Evolutionary conservation across 495 filamentous ascomycete species (phyloP), one percentile per base, ranked within the genome.

Genomic region (Emericellopsis terricola): DNA sequence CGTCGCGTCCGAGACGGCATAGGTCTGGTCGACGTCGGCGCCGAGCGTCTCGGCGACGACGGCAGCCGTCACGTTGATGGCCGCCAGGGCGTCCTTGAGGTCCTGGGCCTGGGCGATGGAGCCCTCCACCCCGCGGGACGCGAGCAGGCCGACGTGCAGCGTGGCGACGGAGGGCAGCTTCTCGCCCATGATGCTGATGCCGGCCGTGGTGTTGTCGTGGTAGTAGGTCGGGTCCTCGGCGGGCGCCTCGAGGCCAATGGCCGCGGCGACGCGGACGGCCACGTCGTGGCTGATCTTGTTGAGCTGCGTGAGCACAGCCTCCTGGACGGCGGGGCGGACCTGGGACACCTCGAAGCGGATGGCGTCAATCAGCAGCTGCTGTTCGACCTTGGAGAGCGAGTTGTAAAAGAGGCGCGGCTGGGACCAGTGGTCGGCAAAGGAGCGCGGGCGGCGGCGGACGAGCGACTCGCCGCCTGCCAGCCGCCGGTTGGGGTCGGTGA

Each of bases 391-490:
- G 4, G 65, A 49, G 29, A 86, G 66, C 1, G 77, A 82, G 66
- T 83, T 81, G 64, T 65, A 83, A 56, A 84, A 78, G 6, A 84
- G 62, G 2, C 80, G 69, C 0, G 77, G 68, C 45, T 86, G 80
- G 3, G 71, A 70, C 76, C 78, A 87, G 53, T 71, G 70, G 52
- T 85, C 79, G 24, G 67, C 50, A 51, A 86, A 84, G 9, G 72
- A 77, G 0, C 72, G 51, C 28, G 73, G 73, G 9, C 69, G 52
- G 16, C 55, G 60, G 28, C 79, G 73, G 4, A 68, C 54, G 15
- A 80, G 65, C 15, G 49, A 41, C n/a, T n/a, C n/a, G n/a, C n/a
- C n/a, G 16, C 73, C 76, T n/a, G 45, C 52, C 24, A 59, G 53
- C 14, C 44, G 49, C 5, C 76, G 75, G 13, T 47, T 51, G 1